Percentiles rank a stretch among this genome's conserved stretches.
Evolutionary conservation across 164 flowering plant genomes (phyloP).

Genomic region (Saururus chinensis): DNA sequence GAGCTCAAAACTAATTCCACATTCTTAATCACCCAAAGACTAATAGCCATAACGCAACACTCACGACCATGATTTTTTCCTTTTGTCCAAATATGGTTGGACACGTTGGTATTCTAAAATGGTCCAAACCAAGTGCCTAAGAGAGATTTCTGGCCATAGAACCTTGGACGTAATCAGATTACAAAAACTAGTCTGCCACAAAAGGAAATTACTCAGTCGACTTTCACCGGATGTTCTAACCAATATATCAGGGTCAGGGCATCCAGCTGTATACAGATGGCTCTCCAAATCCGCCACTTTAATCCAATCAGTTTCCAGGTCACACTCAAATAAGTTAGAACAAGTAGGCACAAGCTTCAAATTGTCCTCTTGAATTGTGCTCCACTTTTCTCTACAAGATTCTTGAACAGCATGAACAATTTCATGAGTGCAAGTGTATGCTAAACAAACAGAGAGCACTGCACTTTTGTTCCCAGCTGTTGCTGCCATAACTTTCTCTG

Average conservation of each 20-base stretch:
- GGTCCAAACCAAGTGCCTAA: slow-evolving; percentile 34
- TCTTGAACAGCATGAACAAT: slow-evolving; percentile 47
- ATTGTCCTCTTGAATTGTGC: slow-evolving; percentile 5
- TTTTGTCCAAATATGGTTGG: slow-evolving; percentile 19
- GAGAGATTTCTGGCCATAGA: slow-evolving; percentile 42
- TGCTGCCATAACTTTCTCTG: slow-evolving; percentile 53
- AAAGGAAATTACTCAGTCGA: slow-evolving; percentile 41
- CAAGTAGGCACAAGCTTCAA: neutral
- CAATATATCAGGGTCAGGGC: slow-evolving; percentile 40
- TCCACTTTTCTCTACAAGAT: slow-evolving; percentile 26
- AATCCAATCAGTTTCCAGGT: slow-evolving; percentile 5
- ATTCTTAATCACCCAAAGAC: neutral
- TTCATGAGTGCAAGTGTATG: slow-evolving; percentile 67
- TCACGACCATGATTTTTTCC: slow-evolving; percentile 1
- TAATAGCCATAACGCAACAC: too few relatives aligned
- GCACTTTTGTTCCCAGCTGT: slow-evolving; percentile 38
- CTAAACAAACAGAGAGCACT: slow-evolving; percentile 48
- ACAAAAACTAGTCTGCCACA: slow-evolving; percentile 32
- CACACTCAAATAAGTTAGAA: neutral
- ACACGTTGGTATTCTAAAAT: slow-evolving; percentile 27
- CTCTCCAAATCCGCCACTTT: slow-evolving; percentile 23
- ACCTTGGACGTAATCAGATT: slow-evolving; percentile 23
- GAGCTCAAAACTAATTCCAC: neutral
- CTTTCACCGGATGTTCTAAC: slow-evolving; percentile 38
- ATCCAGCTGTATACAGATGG: slow-evolving; percentile 27